Base-by-base conservation (phyloP, 202 grass and related monocot species). In the Musa balbisiana region DNA sequence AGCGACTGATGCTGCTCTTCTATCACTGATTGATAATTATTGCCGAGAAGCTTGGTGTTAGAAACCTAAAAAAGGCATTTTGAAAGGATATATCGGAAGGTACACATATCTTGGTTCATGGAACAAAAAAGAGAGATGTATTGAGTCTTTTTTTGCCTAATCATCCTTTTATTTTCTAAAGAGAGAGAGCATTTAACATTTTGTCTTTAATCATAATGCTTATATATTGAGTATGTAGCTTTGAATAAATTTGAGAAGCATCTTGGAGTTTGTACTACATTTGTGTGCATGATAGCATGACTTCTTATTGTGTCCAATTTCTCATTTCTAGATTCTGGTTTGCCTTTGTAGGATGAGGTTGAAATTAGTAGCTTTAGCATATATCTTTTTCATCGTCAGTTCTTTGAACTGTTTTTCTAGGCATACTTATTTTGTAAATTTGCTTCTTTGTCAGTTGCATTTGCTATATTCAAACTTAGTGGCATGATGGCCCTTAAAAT, bases 51-150 rank as follows among this genome's bases (percentile, higher is more conserved):
- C 95, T 24, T 78, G 95, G 95, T 69, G 95, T 99, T 52, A 87
- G 95, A 56, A 99, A 99, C 69, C 91, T 99, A 86, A 91, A 99
- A 43, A 88, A 99, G 95, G 71, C 89, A 95, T 69, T 95, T 99
- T 75, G 91, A 99, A 85, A 99, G 92, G 82, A 99, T 99, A 86
- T 99, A 99, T 82, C 87, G 95, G 62, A 99, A 99, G 95, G 95
- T 99, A 83, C 22, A 62, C 66, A 16, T 64, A 62, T 64, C 19
- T 52, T 50, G 12, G 26, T 73, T 52, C 25, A 59, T 69, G 25
- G 12, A 55, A 24, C n/a, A 11, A 1, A 69, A 55, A 58, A 10
- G 53, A 49, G 10, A 33, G 29, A 33, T 33, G 20, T 66, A 9
- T 33, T 82, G 8, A 49, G 21, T 64, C 69, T 1, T 62, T 76